Conservation (phyloP, 495 filamentous ascomycete genomes). For the Podospora anserina region DNA sequence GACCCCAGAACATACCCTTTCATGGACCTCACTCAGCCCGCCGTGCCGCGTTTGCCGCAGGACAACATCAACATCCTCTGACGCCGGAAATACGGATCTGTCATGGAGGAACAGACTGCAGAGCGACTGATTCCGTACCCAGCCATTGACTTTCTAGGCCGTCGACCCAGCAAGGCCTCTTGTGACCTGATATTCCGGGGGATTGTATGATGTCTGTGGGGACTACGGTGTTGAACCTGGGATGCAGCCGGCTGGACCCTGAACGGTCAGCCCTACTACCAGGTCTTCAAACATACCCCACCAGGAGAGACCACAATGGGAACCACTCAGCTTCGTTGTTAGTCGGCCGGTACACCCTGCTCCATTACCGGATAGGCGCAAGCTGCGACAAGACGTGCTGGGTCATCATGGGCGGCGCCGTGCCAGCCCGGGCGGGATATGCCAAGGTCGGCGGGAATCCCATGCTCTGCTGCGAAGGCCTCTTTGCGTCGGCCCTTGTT, state of each 20-base stretch:
- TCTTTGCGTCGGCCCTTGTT: conserved; percentile 2
- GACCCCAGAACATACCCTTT: neutral
- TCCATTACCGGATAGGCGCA: neutral
- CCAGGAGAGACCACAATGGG: neutral
- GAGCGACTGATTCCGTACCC: too few species aligned
- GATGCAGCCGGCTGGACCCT: neutral
- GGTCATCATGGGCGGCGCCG: neutral
- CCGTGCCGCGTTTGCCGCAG: neutral
- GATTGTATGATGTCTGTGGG: neutral
- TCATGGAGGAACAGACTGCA: neutral
- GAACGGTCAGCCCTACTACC: neutral
- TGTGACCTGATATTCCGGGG: neutral
- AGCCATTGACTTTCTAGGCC: neutral
- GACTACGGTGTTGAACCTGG: neutral
- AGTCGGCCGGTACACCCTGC: neutral
- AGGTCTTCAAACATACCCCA: neutral
- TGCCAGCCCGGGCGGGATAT: neutral
- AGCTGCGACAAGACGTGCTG: neutral
- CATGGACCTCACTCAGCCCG: neutral
- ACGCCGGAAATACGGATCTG: neutral
- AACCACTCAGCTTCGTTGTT: neutral
- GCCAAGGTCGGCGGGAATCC: neutral
- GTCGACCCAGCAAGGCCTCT: neutral
- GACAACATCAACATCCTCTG: neutral
- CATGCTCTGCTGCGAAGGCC: neutral